A percentile compares a stretch with the other conserved stretches of the same genome.
Evolutionary conservation across 208 protist species (phyloP).

Genomic region (Leishmania guyanensis): DNA sequence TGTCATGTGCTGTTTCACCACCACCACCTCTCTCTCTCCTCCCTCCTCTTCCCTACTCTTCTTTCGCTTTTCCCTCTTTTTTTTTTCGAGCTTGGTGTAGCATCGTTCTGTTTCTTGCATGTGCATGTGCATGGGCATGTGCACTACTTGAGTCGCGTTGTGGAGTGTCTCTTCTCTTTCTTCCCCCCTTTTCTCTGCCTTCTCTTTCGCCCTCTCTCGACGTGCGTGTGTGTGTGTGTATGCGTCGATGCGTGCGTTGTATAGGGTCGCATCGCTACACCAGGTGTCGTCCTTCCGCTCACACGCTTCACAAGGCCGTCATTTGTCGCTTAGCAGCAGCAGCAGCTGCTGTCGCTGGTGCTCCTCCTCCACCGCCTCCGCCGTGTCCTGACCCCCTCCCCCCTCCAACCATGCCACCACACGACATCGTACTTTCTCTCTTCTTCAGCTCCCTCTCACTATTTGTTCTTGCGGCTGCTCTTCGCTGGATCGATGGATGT

Average conservation of each 20-base stretch:
- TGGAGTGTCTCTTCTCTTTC: not conserved
- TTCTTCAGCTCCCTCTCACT: not conserved
- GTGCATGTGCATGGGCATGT: not conserved
- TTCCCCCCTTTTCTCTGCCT: not conserved
- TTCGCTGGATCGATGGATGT: too few species aligned
- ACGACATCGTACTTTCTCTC: not conserved
- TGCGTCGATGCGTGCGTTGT: not conserved
- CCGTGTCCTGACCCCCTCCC: not conserved
- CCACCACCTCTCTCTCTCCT: not conserved
- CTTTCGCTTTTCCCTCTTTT: not conserved
- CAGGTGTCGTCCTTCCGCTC: not conserved
- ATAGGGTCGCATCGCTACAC: not conserved
- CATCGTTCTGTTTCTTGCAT: not conserved
- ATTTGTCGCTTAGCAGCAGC: not conserved
- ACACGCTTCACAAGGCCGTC: not conserved
- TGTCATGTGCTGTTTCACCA: too few species aligned
- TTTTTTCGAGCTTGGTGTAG: not conserved
- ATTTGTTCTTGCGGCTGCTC: too few species aligned
- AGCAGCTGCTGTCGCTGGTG: not conserved
- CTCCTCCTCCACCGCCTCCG: not conserved
- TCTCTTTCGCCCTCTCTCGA: not conserved
- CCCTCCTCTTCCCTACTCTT: not conserved
- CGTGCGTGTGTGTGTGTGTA: not conserved
- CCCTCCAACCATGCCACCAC: not conserved
- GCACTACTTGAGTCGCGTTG: not conserved